Percentiles rank a stretch among this genome's conserved stretches.
Evolutionary conservation across 2,329 filamentous ascomycete species (phyloP).

Genomic region (Trichoderma polysporum): DNA sequence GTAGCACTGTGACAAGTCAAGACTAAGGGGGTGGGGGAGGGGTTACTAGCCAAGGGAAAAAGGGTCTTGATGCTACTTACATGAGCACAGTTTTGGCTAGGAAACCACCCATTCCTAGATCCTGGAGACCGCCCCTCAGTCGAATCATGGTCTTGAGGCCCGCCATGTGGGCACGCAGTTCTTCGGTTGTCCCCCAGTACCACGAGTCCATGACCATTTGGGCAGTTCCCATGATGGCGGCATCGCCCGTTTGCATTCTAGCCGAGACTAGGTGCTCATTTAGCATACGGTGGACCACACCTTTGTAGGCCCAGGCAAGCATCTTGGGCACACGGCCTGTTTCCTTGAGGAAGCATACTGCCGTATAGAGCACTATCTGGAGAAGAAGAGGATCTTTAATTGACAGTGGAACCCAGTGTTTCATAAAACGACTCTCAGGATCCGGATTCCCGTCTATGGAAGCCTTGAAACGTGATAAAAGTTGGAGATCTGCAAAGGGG

Average conservation of each 20-base stretch:
- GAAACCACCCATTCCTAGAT: slow-evolving; percentile 47
- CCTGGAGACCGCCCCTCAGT: slow-evolving; percentile 46
- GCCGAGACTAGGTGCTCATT: slow-evolving; percentile 46
- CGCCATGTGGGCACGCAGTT: slow-evolving; percentile 46
- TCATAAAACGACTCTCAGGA: slow-evolving; percentile 45
- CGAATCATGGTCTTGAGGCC: slow-evolving; percentile 50
- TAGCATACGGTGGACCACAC: slow-evolving; percentile 44
- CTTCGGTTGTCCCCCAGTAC: slow-evolving; percentile 51
- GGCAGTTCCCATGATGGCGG: slow-evolving; percentile 47
- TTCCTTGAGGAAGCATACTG: slow-evolving; percentile 52
- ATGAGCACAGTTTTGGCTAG: slow-evolving; percentile 49
- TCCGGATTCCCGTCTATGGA: slow-evolving; percentile 50
- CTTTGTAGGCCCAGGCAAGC: slow-evolving; percentile 44
- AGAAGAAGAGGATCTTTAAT: slow-evolving; percentile 51
- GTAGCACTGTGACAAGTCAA: not conserved
- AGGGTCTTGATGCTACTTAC: slow-evolving; percentile 36
- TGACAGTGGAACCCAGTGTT: slow-evolving; percentile 48
- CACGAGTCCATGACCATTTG: slow-evolving; percentile 54
- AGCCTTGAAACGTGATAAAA: slow-evolving; percentile 52
- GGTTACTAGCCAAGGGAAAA: not conserved
- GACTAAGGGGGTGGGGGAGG: not conserved
- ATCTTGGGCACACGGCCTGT: slow-evolving; percentile 47
- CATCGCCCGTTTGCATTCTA: slow-evolving; percentile 42
- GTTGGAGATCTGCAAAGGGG: slow-evolving; percentile 42
- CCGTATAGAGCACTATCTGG: slow-evolving; percentile 50